Conservation (phyloP, 2,329 filamentous ascomycete species). For the Fusarium verrucosum region DNA sequence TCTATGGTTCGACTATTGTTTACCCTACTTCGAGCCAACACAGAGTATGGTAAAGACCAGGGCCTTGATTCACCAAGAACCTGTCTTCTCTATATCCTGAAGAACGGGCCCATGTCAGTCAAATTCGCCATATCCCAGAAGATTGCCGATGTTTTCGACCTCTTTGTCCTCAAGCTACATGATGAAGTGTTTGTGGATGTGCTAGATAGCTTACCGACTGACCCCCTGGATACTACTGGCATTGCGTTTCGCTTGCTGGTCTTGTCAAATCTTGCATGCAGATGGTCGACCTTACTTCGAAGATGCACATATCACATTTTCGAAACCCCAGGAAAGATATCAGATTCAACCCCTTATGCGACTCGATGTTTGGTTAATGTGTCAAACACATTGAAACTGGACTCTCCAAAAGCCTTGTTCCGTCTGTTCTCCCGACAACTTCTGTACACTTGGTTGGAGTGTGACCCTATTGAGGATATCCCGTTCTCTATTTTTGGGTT, state of each 20-base stretch:
- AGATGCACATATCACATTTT: conserved; percentile 94
- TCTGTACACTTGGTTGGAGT: conserved; percentile 87
- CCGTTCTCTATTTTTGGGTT: conserved; percentile 91
- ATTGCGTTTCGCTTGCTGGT: conserved; percentile 85
- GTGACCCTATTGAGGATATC: conserved; percentile 72
- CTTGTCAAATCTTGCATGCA: conserved; percentile 78
- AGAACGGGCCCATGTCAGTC: conserved; percentile 71
- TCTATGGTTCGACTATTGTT: conserved; percentile 75
- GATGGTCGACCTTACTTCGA: conserved; percentile 86
- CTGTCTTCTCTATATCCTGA: conserved; percentile 77
- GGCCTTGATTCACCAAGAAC: conserved; percentile 70
- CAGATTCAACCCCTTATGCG: conserved; percentile 73
- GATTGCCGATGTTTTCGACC: conserved; percentile 78
- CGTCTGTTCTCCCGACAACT: conserved; percentile 87
- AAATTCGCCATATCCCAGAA: conserved; percentile 78
- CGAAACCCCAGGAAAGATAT: conserved; percentile 81
- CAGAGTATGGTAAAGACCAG: conserved; percentile 71
- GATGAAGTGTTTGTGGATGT: conserved; percentile 87
- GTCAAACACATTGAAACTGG: conserved; percentile 70
- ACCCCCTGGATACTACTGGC: conserved; percentile 77
- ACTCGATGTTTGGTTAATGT: conserved; percentile 74
- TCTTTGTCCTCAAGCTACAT: conserved; percentile 84
- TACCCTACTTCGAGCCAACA: conserved; percentile 71
- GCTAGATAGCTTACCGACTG: conserved; percentile 77
- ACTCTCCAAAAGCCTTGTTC: conserved; percentile 77